A percentile compares a stretch with the other conserved stretches of the same genome.
These are phyloP conservation scores for Thielaviopsis populi DNA, from an alignment of 2,329 filamentous ascomycete species.

Conservation along the genomic window DNA sequence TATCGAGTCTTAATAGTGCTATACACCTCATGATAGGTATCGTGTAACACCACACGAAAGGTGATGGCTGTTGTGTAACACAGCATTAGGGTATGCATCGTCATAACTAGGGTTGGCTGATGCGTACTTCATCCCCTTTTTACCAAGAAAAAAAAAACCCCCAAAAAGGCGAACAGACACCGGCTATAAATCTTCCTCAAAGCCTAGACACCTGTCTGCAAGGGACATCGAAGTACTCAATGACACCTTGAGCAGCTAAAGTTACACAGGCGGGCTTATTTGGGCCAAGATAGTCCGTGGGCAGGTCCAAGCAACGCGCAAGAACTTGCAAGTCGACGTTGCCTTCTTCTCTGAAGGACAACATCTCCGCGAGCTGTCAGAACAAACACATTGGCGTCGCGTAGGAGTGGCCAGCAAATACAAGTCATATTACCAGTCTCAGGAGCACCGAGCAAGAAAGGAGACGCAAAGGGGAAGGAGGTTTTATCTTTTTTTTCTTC, in stretches of 20 bases:
- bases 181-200: constrained; percentile 11
- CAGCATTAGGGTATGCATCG: neutral
- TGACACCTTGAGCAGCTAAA: neutral
- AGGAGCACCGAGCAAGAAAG: neutral
- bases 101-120: neutral
- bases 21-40: neutral
- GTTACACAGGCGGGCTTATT: neutral
- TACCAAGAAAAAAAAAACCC: neutral
- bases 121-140: neutral
- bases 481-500: neutral
- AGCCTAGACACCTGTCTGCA: constrained; percentile 1
- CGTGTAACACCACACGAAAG: neutral
- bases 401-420: neutral
- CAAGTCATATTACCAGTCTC: neutral
- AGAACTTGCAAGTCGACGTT: neutral
- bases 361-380: neutral
- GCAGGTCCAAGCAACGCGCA: neutral
- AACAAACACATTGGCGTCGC: neutral
- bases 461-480: neutral
- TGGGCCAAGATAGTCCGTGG: neutral
- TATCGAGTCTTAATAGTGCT: neutral
- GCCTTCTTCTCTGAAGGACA: neutral
- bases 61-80: neutral
- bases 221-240: neutral
- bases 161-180: neutral